These are phyloP conservation scores for Leccinum pachyderme DNA, from an alignment of 1,284 basidiomycete species.

Conservation along the genomic window DNA sequence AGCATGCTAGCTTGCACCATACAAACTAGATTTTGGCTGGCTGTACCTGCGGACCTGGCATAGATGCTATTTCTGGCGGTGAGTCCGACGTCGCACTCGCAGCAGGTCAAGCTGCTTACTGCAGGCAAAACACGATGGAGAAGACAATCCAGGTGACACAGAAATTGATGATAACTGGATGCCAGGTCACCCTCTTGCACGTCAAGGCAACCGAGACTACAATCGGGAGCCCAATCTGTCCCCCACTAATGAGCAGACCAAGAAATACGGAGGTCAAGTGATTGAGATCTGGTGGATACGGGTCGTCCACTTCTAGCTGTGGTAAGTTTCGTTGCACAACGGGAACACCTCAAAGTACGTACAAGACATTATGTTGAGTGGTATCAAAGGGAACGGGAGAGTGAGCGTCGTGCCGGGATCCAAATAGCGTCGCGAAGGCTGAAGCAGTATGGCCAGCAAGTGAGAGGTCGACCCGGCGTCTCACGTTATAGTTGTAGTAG, in stretches of 20 bases:
- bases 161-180: conserved; percentile 51
- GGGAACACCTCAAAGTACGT: neutral
- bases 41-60: conserved; percentile 24
- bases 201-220: conserved; percentile 47
- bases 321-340: neutral
- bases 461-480: neutral
- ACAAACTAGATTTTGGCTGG: conserved; percentile 37
- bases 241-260: conserved; percentile 46
- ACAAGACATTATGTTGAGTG: conserved; percentile 18
- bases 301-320: conserved; percentile 3
- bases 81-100: conserved; percentile 1
- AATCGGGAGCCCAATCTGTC: conserved; percentile 48
- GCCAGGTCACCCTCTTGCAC: conserved; percentile 41
- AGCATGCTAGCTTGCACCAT: conserved; percentile 51
- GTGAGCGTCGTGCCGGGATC: neutral
- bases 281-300: conserved; percentile 19
- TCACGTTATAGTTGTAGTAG: conserved; percentile 11
- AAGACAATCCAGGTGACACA: conserved; percentile 54
- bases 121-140: conserved; percentile 49
- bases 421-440: neutral
- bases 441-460: neutral
- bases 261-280: conserved; percentile 37
- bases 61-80: conserved; percentile 35
- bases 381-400: neutral
- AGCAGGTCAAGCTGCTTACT: conserved; percentile 39